phyloP scores from a whole-genome alignment of 2,329 filamentous ascomycete genomes.

The Penicillium paneum region DNA sequence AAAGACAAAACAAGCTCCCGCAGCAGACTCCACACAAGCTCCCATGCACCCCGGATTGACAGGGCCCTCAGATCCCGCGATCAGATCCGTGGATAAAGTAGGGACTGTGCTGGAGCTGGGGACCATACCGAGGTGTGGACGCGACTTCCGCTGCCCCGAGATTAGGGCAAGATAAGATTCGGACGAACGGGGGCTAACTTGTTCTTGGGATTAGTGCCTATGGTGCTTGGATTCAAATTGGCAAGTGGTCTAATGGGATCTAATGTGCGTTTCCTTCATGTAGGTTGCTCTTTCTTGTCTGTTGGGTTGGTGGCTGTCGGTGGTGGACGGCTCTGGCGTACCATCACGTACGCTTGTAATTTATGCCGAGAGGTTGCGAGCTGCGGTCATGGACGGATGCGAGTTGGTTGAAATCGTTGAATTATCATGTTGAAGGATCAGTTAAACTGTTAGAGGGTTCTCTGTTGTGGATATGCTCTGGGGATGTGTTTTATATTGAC shows the following conservation, averaged over 20 bases:
- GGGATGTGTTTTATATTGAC: background rate
- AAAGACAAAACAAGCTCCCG: conserved; percentile 2
- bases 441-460: no score
- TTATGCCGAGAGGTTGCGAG: background rate
- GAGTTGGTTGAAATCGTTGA: background rate
- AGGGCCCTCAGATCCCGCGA: conserved; percentile 6
- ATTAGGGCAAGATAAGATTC: conserved; percentile 10
- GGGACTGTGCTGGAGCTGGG: conserved; percentile 20
- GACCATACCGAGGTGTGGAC: conserved; percentile 6
- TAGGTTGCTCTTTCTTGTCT: background rate
- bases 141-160: conserved; percentile 20
- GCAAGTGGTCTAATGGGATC: background rate
- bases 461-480: no score
- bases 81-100: conserved; percentile 17
- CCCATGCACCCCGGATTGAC: conserved; percentile 22
- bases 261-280: background rate
- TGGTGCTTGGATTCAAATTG: background rate
- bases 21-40: conserved; percentile 23
- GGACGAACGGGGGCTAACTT: conserved; percentile 14
- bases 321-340: background rate
- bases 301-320: background rate
- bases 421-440: background rate
- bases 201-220: background rate
- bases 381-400: background rate
- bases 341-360: background rate